A percentile compares a stretch with the other conserved stretches of the same genome.
Conservation (phyloP, 495 filamentous ascomycete species). For the Apiosordaria backusii region DNA sequence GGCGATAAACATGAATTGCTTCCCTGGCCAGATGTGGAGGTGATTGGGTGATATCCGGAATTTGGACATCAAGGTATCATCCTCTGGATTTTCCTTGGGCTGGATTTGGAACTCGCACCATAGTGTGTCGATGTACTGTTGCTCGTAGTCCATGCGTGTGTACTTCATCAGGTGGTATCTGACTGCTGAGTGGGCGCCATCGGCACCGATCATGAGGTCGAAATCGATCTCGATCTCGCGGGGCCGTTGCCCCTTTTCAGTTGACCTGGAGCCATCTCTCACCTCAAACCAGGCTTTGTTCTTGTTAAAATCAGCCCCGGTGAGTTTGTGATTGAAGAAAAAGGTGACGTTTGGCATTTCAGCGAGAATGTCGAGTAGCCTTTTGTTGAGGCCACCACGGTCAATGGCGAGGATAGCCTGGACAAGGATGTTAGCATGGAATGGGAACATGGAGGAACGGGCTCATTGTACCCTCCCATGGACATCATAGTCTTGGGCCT, state of each 20-base stretch:
- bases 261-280: slow-evolving; percentile 27
- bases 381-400: slow-evolving; percentile 77
- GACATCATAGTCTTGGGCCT: slow-evolving; percentile 83
- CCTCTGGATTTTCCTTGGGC: slow-evolving; percentile 23
- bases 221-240: slow-evolving; percentile 70
- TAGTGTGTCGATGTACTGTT: slow-evolving; percentile 92
- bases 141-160: slow-evolving; percentile 80
- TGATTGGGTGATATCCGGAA: slow-evolving; percentile 86
- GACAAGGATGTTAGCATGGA: slow-evolving; percentile 31
- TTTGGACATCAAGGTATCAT: slow-evolving; percentile 45
- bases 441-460: background rate
- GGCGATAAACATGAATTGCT: slow-evolving; percentile 95
- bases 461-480: slow-evolving; percentile 67
- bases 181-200: slow-evolving; percentile 88
- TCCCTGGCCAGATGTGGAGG: slow-evolving; percentile 95
- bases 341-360: slow-evolving; percentile 80
- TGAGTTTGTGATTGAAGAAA: slow-evolving; percentile 88
- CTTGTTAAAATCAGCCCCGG: slow-evolving; percentile 73
- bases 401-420: slow-evolving; percentile 54
- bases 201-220: slow-evolving; percentile 91
- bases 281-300: slow-evolving; percentile 86
- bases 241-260: slow-evolving; percentile 20
- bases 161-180: slow-evolving; percentile 94
- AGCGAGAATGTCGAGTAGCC: slow-evolving; percentile 80
- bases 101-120: slow-evolving; percentile 96